A percentile compares a stretch with the other conserved stretches of the same genome.
phyloP scores from a whole-genome alignment of 768 basidiomycete species.

The Boletus subcaerulescens region DNA sequence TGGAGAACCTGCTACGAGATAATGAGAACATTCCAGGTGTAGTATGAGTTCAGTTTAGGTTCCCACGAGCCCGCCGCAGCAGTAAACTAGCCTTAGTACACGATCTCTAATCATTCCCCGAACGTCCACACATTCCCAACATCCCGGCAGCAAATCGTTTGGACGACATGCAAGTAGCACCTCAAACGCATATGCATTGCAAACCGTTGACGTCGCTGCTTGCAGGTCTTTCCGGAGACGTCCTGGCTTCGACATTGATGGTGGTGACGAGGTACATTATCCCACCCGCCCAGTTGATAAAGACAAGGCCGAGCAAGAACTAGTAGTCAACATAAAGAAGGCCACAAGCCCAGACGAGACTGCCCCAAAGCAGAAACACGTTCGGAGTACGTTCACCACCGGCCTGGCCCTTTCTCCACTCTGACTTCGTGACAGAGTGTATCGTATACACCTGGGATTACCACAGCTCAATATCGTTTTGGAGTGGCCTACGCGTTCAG shows the following conservation, averaged over 20 bases:
- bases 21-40: slow-evolving; percentile 17
- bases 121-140: not conserved
- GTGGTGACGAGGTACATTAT: slow-evolving; percentile 79
- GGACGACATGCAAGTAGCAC: slow-evolving; percentile 27
- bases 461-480: slow-evolving; percentile 95
- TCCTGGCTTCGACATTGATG: slow-evolving; percentile 61
- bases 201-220: slow-evolving; percentile 8
- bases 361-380: slow-evolving; percentile 99
- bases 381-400: slow-evolving; percentile 71
- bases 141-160: not conserved
- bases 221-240: slow-evolving; percentile 34
- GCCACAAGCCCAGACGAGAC: slow-evolving; percentile 93
- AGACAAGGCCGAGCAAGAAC: slow-evolving; percentile 95
- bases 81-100: not conserved
- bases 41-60: not conserved
- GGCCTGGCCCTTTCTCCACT: slow-evolving; percentile 6
- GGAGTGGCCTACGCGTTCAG: slow-evolving; percentile 95
- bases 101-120: no score
- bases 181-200: not conserved
- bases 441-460: slow-evolving; percentile 99
- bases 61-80: slow-evolving; percentile 19
- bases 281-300: slow-evolving; percentile 98
- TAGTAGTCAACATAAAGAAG: slow-evolving; percentile 96
- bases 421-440: slow-evolving; percentile 59
- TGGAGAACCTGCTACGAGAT: slow-evolving; percentile 11